Base-by-base conservation (phyloP, 176 grass and related monocot species). In the Phyllostachys edulis region DNA sequence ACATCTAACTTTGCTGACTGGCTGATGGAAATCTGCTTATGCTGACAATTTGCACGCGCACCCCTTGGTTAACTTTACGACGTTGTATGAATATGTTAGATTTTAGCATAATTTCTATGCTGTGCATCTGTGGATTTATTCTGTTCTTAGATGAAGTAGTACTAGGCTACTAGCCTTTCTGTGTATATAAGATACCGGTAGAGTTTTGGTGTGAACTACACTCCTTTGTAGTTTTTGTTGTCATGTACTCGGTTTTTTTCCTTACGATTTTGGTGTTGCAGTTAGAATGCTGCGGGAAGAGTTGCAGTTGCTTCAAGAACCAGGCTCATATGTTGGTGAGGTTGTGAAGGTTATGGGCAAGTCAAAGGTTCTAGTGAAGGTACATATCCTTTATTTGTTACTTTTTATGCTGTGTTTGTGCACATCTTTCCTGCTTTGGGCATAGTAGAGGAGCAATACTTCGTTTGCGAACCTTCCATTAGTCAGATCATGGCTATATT, bases 271-370 rank as follows among this genome's bases (percentile, higher is more conserved):
- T 69, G 40, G 10, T 62, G 27, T 62, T 50, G 13, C 60, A 98
- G 93, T 96, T 62, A 92, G 86, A 85, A 89, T 80, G 86, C 86
- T 90, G 5, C 84, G 87, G 41, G 93, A 99, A 39, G 96, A 99
- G 86, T 63, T 99, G 61, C 73, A 92, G 63, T 75, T 96, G 21
- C 96, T 99, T 70, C 89, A 94, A 45, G 89, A 99, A 65, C 91
- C 91, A 2, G 91, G 85, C 54, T 99, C 96, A 21, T 93, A 99
- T 63, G 96, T 99, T 36, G 91, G 96, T 55, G 96, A 99, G 83
- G 93, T 99, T 73, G 96, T 96, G 54, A 99, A 99, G 84, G 96
- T 94, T 79, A 99, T 94, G 96, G 88, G 96, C 17, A 99, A 99
- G 86, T 94, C 93, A 56, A 96, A 99, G 76, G 96, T 96, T 88